Evolutionary conservation across 2,329 filamentous ascomycete species (phyloP).

Genomic region (Elsinoe arachidis): DNA sequence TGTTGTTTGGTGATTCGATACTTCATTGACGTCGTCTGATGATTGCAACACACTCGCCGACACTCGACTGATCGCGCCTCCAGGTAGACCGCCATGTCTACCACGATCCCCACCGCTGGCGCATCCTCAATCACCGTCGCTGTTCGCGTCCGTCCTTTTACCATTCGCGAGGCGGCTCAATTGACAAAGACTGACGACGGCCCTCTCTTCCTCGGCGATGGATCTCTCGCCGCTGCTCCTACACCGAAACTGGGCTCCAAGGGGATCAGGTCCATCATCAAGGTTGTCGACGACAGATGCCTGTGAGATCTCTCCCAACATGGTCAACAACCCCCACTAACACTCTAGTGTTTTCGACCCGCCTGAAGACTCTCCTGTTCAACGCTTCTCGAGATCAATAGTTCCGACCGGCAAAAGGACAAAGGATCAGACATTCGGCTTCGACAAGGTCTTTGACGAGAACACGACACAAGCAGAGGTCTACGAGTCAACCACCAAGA

Average conservation of each 20-base stretch:
- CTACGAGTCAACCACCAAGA: conserved; percentile 85
- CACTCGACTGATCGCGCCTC: background rate
- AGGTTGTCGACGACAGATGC: conserved; percentile 92
- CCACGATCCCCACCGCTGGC: conserved; percentile 30
- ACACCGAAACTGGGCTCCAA: conserved; percentile 71
- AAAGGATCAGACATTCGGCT: conserved; percentile 96
- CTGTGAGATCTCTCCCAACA: conserved; percentile 52
- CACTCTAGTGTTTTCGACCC: conserved; percentile 80
- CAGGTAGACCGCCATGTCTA: conserved; percentile 13
- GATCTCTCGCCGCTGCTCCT: conserved; percentile 79
- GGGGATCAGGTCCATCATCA: conserved; percentile 84
- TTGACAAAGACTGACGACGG: conserved; percentile 72
- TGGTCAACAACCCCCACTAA: conserved; percentile 18
- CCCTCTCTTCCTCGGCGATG: conserved; percentile 90
- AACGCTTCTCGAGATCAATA: conserved; percentile 75
- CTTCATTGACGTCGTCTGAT: background rate
- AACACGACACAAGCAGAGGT: conserved; percentile 87
- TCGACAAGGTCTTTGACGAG: conserved; percentile 95
- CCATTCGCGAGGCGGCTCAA: conserved; percentile 90
- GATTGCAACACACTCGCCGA: background rate
- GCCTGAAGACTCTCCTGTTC: conserved; percentile 86
- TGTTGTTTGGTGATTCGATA: background rate
- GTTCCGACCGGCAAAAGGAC: conserved; percentile 75
- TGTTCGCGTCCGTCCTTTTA: conserved; percentile 58
- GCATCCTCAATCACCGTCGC: conserved; percentile 44